Evolutionary conservation across 2,329 filamentous ascomycete genomes (phyloP).

Genomic region (Sordariomycetes sp.): DNA sequence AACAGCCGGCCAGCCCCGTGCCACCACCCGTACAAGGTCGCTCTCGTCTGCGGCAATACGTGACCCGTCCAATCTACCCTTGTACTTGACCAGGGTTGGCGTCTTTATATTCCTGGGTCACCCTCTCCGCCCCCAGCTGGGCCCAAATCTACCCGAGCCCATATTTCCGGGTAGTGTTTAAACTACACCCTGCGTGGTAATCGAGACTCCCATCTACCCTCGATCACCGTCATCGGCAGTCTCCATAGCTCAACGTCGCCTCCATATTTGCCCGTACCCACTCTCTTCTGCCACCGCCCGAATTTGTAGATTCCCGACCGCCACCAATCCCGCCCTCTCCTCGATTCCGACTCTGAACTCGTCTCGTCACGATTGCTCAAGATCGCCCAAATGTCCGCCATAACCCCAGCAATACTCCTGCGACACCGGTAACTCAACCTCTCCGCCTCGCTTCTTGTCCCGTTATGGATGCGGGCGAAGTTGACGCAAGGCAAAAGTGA

Average conservation of each 20-base stretch:
- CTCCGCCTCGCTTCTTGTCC: conserved; percentile 1
- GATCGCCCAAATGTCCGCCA: conserved; percentile 2
- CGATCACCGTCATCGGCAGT: not conserved
- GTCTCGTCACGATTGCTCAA: not conserved
- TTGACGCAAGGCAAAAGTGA: conserved; percentile 5
- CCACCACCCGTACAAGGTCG: not conserved
- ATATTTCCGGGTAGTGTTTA: not conserved
- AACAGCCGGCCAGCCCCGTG: not conserved
- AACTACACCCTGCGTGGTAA: not conserved
- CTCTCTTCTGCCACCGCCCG: not conserved
- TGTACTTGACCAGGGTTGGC: not conserved
- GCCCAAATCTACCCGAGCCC: not conserved
- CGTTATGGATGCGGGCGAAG: conserved; percentile 5
- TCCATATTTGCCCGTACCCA: not conserved
- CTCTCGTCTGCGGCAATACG: not conserved
- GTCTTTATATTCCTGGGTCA: not conserved
- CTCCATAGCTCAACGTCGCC: not conserved
- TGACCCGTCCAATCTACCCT: not conserved
- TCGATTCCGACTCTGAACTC: not conserved
- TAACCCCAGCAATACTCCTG: not conserved
- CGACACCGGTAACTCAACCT: conserved; percentile 2
- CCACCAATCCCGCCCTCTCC: not conserved
- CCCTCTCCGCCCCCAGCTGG: not conserved
- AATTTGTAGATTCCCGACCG: not conserved
- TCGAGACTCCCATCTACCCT: not conserved